A percentile compares a stretch with the other conserved stretches of the same genome.
These are phyloP conservation scores for Pinus albicaulis DNA, from an alignment of 75 land plant species.

Conservation along the genomic window DNA sequence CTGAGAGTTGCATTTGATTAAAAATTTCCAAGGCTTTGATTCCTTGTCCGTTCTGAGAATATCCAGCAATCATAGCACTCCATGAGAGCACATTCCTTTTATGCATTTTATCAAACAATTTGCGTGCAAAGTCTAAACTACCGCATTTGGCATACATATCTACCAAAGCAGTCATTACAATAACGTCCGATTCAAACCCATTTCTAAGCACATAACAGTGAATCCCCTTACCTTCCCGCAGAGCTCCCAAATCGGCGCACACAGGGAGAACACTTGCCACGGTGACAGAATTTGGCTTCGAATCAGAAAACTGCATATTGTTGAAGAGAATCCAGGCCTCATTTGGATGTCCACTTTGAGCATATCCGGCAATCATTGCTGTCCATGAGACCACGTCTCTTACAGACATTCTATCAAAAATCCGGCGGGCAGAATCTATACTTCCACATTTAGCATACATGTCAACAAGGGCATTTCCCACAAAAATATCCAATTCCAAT, in stretches of 20 bases:
- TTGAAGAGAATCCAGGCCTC: constrained; percentile 22
- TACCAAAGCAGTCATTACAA: constrained; percentile 11
- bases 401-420: constrained; percentile 22
- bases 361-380: constrained; percentile 25
- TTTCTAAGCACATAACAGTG: constrained; percentile 8
- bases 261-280: constrained; percentile 16
- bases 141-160: constrained; percentile 32
- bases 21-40: constrained; percentile 44
- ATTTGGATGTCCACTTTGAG: background rate
- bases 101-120: constrained; percentile 14
- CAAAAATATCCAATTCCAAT: constrained; percentile 24
- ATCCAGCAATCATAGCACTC: constrained; percentile 34
- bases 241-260: constrained; percentile 16
- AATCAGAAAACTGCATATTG: constrained; percentile 18
- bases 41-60: constrained; percentile 35
- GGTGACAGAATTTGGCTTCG: constrained; percentile 12
- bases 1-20: constrained; percentile 34
- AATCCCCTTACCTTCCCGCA: constrained; percentile 25
- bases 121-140: constrained; percentile 10
- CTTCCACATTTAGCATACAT: constrained; percentile 42
- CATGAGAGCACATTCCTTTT: constrained; percentile 11
- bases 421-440: constrained; percentile 5
- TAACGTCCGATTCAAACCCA: constrained; percentile 4
- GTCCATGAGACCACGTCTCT: constrained; percentile 35
- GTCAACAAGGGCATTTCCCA: constrained; percentile 38